These are phyloP conservation scores for Acanthochlamys bracteata DNA, from an alignment of 106 monocot species.

Conservation along the genomic window DNA sequence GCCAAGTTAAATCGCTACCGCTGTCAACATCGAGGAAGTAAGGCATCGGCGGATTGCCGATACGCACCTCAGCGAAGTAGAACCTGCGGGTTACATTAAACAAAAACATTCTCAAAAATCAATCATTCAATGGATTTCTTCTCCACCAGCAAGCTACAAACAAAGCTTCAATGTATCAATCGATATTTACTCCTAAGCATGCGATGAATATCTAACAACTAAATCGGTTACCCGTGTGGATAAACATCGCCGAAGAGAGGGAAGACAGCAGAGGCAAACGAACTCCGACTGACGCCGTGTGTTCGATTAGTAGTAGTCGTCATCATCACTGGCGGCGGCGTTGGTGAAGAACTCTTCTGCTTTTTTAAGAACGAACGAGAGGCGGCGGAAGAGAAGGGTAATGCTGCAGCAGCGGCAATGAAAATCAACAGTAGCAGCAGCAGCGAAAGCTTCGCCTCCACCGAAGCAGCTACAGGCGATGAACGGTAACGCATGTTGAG, in stretches of 20 bases:
- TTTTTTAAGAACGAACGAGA: background rate
- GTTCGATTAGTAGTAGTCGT: no score
- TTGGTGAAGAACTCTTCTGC: background rate
- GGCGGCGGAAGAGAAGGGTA: background rate
- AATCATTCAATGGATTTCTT: background rate
- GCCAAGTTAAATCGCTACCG: conserved; percentile 96
- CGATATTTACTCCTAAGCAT: no score
- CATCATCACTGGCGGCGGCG: background rate
- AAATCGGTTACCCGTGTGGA: conserved; percentile 50
- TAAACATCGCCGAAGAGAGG: conserved; percentile 79
- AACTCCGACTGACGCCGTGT: background rate
- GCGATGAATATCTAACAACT: background rate
- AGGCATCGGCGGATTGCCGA: conserved; percentile 80
- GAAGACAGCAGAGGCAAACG: conserved; percentile 56
- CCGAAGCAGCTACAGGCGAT: background rate
- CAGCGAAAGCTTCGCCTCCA: no score
- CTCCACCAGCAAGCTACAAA: no score
- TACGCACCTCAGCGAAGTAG: conserved; percentile 36
- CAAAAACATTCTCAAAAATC: background rate
- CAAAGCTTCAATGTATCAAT: no score
- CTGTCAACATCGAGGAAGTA: conserved; percentile 93
- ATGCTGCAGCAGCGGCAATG: background rate
- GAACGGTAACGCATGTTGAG: background rate
- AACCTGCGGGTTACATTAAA: conserved; percentile 5
- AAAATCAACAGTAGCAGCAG: background rate